Percentiles rank a stretch among this genome's conserved stretches.
Conservation (phyloP, 257 asterid genomes). For the Penstemon eatonii region DNA sequence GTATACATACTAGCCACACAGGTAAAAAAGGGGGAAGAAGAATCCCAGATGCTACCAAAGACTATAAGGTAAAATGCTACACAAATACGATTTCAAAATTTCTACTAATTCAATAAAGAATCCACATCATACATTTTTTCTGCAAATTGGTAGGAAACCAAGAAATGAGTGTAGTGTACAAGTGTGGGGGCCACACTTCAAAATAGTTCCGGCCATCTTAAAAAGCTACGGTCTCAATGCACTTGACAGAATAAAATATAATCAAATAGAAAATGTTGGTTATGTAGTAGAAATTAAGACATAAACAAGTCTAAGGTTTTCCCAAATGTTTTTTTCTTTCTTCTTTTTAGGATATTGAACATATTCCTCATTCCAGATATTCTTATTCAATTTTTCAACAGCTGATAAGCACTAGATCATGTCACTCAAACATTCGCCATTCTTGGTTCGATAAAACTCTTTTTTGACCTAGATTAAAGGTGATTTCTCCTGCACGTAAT, state of each 20-base stretch:
- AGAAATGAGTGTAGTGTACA: not conserved
- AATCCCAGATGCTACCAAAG: conserved; percentile 9
- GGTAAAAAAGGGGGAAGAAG: conserved; percentile 4
- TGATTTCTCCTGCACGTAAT: no score
- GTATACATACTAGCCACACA: not conserved
- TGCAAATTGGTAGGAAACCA: not conserved
- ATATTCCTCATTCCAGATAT: not conserved
- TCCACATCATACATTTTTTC: not conserved
- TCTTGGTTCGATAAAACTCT: no score
- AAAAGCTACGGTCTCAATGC: conserved; percentile 13
- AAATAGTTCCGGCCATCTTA: not conserved
- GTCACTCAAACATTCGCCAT: no score
- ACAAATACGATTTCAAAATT: not conserved
- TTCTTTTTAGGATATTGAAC: not conserved
- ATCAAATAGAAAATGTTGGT: not conserved
- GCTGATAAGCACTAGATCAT: no score
- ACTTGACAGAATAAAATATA: conserved; percentile 10
- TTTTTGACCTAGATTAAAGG: no score
- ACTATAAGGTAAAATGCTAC: not conserved
- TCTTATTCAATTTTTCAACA: no score
- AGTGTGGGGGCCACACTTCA: not conserved
- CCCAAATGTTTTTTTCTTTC: not conserved
- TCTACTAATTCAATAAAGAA: not conserved
- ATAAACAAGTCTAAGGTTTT: not conserved
- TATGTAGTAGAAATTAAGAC: no score